Conservation (phyloP, 148 eudicot genomes). For the Vaccinium corymbosum region DNA sequence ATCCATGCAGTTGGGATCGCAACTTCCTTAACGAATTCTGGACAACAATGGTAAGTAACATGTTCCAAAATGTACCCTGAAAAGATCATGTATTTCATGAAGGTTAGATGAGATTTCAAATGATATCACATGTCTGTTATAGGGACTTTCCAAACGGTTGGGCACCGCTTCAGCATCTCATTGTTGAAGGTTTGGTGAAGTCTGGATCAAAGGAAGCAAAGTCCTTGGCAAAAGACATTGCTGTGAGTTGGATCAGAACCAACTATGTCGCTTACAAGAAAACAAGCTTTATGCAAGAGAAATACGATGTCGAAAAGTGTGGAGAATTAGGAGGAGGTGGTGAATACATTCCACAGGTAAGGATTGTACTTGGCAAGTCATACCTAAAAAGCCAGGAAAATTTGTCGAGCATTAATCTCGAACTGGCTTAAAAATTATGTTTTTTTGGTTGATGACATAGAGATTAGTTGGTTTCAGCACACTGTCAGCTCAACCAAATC, state of each 20-base stretch:
- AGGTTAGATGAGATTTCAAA: neutral
- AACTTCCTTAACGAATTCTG: constrained; percentile 68
- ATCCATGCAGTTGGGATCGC: constrained; percentile 62
- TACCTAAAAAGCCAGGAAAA: too few species aligned
- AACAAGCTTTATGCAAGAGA: constrained; percentile 77
- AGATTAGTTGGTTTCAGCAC: too few species aligned
- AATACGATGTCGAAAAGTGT: constrained; percentile 72
- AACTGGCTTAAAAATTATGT: neutral
- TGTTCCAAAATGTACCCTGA: neutral
- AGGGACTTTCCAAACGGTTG: constrained; percentile 98
- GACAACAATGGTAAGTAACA: constrained; percentile 71
- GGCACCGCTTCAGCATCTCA: constrained; percentile 89
- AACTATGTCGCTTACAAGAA: constrained; percentile 63
- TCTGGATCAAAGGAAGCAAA: constrained; percentile 58
- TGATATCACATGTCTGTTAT: too few species aligned
- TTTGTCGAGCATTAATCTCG: neutral
- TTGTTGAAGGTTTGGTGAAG: constrained; percentile 70
- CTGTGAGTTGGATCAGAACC: constrained; percentile 68
- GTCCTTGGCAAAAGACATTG: constrained; percentile 63
- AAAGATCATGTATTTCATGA: neutral
- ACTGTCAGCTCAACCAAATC: too few species aligned
- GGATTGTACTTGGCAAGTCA: neutral
- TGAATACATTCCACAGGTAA: constrained; percentile 89
- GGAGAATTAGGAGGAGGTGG: constrained; percentile 86
- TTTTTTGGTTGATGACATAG: too few species aligned